Base-by-base conservation (phyloP, 371 early-diverging fungal genomes). In the Blastocladiella emersonii region DNA sequence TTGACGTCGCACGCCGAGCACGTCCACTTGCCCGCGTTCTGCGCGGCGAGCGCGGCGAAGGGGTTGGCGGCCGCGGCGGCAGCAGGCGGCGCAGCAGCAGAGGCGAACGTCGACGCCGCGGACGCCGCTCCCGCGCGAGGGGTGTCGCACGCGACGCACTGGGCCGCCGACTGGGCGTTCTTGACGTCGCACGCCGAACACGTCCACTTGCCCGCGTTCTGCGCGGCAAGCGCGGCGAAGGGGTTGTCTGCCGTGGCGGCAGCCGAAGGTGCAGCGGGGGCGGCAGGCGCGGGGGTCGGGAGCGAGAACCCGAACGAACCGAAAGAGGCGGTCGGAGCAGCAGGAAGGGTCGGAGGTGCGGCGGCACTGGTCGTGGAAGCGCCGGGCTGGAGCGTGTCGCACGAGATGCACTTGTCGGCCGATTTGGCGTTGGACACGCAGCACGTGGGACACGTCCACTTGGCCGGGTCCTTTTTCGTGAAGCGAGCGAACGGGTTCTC, bases 61-160 rank as follows among this genome's bases (percentile, higher is more conserved):
- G 34, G 39, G 5, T 23, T 48, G 43, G 53, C 43, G 23, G 53
- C 7, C 53, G 30, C 51, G 30, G 53, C 27, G 30, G 32, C 48
- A 3, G 0, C 23, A 21, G 25, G 3, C 1, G 48, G 48, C 25
- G 25, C 17, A 19, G 48, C 8, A 17, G 48, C 48, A 25, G 48
- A 8, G 23, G 48, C 21, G 25, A 7, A 19, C 25, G 48, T 0
- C 21, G 23, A 25, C 41, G 25, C 5, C 23, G 34, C 30, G 6
- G 57, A 19, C 0, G 59, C 36, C 35, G 61, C 25, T 34, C 23
- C 27, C 17, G 57, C 56, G 21, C 15, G 13, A 5, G 57, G 45
- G 12, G 59, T 57, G 44, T 64, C 64, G 48, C 64, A 64, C 57
- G 64, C 30, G 8, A 57, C 32, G 37, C 64, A 64, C 35, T 35